These are phyloP conservation scores for Rhizopus sp. DNA, from an alignment of 371 early-diverging fungal genomes.

Conservation along the genomic window DNA sequence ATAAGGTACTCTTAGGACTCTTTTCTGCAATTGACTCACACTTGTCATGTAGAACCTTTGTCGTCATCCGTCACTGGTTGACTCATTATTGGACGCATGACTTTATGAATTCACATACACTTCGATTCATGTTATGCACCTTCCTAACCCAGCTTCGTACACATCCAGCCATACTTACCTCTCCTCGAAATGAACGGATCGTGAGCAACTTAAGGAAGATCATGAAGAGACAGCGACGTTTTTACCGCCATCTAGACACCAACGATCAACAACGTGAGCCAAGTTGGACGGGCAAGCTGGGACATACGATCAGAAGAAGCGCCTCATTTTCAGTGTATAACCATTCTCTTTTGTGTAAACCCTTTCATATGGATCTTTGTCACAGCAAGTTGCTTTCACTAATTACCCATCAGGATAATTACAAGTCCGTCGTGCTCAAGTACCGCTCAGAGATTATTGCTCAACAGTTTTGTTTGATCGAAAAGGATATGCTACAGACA, in stretches of 20 bases:
- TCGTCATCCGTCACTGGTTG: constrained; percentile 54
- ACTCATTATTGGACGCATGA: constrained; percentile 51
- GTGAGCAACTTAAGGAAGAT: constrained; percentile 40
- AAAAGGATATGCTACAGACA: constrained; percentile 53
- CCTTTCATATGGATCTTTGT: neutral
- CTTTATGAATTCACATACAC: constrained; percentile 42
- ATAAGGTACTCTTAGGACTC: constrained; percentile 35
- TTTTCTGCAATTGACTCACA: neutral
- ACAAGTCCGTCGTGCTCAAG: constrained; percentile 40
- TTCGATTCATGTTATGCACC: constrained; percentile 49
- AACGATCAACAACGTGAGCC: constrained; percentile 21
- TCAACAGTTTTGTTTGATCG: constrained; percentile 58
- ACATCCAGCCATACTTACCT: constrained; percentile 39
- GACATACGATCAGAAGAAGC: constrained; percentile 34
- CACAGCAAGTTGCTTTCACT: constrained; percentile 1
- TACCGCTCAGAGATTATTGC: constrained; percentile 49
- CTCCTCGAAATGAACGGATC: constrained; percentile 49
- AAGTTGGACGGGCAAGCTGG: constrained; percentile 37
- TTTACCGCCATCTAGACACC: constrained; percentile 12
- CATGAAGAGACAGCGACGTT: constrained; percentile 43
- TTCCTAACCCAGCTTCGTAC: constrained; percentile 46
- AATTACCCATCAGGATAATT: constrained; percentile 5
- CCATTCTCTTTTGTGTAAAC: neutral
- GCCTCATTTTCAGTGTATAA: neutral
- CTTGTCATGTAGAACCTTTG: constrained; percentile 42